Percentiles rank a stretch among this genome's conserved stretches.
phyloP scores from a whole-genome alignment of 108 stramenopile genomes.

The Pseudonitzschia pungens region DNA sequence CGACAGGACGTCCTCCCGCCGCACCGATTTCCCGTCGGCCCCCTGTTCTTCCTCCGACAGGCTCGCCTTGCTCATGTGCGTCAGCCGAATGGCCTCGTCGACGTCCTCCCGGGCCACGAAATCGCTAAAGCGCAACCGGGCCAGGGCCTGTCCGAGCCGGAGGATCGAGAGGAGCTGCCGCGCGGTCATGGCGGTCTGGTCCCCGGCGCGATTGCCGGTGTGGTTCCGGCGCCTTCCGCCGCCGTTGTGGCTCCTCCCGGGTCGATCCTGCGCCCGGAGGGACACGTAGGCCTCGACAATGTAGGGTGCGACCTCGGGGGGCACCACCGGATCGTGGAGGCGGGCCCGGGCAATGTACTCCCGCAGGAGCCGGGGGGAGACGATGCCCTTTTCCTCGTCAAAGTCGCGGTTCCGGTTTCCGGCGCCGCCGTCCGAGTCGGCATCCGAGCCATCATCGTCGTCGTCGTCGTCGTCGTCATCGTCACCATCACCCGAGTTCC shows the following conservation, averaged over 20 bases:
- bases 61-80: slow-evolving; percentile 88
- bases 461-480: slow-evolving; percentile 33
- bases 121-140: slow-evolving; percentile 92
- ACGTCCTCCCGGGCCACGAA: slow-evolving; percentile 95
- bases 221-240: slow-evolving; percentile 5
- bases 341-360: slow-evolving; percentile 95
- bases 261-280: slow-evolving; percentile 78
- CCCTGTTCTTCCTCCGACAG: slow-evolving; percentile 34
- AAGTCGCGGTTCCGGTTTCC: no score
- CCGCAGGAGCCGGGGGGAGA: slow-evolving; percentile 83
- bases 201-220: slow-evolving; percentile 35
- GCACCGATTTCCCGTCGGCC: slow-evolving; percentile 24
- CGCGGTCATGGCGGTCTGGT: slow-evolving; percentile 96
- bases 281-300: slow-evolving; percentile 97
- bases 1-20: slow-evolving; percentile 65
- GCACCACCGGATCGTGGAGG: slow-evolving; percentile 88
- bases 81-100: slow-evolving; percentile 96
- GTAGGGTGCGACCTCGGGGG: slow-evolving; percentile 89
- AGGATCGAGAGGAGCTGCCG: slow-evolving; percentile 97
- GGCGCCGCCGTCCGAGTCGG: no score
- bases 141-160: slow-evolving; percentile 93
- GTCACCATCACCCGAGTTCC: slow-evolving; percentile 42
- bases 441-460: slow-evolving; percentile 2
- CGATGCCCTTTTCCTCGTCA: slow-evolving; percentile 37
- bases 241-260: slow-evolving; percentile 31